Conservation (phyloP, 768 basidiomycete genomes). For the Podaxis sp. region DNA sequence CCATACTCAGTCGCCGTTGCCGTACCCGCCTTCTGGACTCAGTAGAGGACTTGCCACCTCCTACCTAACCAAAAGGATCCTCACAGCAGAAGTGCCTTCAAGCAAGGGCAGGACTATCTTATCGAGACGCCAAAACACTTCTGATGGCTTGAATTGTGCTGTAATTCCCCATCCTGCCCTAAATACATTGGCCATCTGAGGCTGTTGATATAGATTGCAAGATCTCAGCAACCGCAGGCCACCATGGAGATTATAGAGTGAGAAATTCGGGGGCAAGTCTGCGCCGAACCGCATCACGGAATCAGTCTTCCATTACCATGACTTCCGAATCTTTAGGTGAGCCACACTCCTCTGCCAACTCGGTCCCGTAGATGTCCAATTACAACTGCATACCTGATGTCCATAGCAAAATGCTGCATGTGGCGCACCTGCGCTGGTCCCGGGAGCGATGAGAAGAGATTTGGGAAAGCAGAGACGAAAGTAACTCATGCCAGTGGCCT, state of each 20-base stretch:
- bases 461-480: neutral
- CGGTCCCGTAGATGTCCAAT: neutral
- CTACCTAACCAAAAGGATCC: neutral
- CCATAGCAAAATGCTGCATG: neutral
- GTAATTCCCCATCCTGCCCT: neutral
- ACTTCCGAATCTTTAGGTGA: neutral
- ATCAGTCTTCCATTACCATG: neutral
- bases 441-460: neutral
- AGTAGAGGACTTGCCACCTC: neutral
- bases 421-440: neutral
- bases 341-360: neutral
- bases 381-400: neutral
- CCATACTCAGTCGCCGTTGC: neutral
- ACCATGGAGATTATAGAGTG: neutral
- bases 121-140: neutral
- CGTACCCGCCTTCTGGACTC: neutral
- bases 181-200: too few relatives aligned
- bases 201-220: neutral
- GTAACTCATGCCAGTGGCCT: neutral
- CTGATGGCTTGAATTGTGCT: neutral
- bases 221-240: neutral
- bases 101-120: neutral
- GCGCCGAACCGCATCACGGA: neutral
- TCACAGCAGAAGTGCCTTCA: neutral
- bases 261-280: neutral